Evolutionary conservation across 352 stramenopile genomes (phyloP).

Genomic region (Phytophthora fragariae): DNA sequence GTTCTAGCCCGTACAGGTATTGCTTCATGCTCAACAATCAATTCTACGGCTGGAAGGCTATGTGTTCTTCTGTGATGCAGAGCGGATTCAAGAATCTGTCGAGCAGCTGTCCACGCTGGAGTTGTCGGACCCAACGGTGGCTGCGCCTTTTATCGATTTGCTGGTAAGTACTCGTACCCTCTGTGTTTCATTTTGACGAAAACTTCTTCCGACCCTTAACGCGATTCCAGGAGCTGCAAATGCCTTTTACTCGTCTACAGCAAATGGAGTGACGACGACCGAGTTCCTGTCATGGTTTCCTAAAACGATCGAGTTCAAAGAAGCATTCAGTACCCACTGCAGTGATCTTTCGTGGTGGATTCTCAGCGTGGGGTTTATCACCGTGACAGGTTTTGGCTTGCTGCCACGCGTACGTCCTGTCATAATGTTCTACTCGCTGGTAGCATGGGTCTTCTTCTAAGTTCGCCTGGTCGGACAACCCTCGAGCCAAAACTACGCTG

Average conservation of each 20-base stretch:
- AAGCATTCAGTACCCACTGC: constrained; percentile 60
- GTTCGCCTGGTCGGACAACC: constrained; percentile 71
- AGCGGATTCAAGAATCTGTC: constrained; percentile 82
- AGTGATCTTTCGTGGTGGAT: constrained; percentile 83
- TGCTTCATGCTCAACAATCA: neutral
- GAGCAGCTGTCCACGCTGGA: constrained; percentile 80
- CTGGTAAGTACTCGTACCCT: constrained; percentile 33
- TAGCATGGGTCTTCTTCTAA: constrained; percentile 81
- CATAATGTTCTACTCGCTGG: constrained; percentile 62
- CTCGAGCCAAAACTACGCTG: constrained; percentile 62
- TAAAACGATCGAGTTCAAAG: constrained; percentile 82
- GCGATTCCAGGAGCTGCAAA: constrained; percentile 45
- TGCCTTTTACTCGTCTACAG: constrained; percentile 53
- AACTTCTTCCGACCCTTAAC: neutral
- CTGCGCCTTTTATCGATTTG: constrained; percentile 69
- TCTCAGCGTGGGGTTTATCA: constrained; percentile 47
- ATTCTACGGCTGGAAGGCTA: neutral
- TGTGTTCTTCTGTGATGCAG: constrained; percentile 26
- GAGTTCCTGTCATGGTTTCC: constrained; percentile 81
- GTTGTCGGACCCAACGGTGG: constrained; percentile 74
- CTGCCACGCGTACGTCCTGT: constrained; percentile 48
- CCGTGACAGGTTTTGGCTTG: constrained; percentile 56
- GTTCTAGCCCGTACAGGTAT: constrained; percentile 71
- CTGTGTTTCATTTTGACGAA: neutral
- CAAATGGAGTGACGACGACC: constrained; percentile 59